phyloP scores from a whole-genome alignment of 2,329 filamentous ascomycete species.

The Colletotrichum destructivum region DNA sequence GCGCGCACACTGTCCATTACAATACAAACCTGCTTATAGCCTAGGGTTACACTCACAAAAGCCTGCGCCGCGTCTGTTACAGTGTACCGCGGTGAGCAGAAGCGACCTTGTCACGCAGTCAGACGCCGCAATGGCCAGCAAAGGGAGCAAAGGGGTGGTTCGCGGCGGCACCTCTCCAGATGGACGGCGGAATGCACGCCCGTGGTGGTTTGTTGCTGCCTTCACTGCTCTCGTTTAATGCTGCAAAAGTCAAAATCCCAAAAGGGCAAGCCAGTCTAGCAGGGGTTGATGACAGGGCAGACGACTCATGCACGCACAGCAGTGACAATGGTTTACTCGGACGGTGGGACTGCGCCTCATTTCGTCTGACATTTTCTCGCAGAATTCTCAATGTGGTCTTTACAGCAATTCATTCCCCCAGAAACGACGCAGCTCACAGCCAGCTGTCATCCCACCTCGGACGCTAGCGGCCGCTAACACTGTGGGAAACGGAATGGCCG shows the following conservation, averaged over 20 bases:
- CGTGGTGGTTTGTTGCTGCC: slow-evolving; percentile 6
- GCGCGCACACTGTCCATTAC: neutral
- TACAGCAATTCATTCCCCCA: slow-evolving; percentile 37
- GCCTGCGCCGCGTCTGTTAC: slow-evolving; percentile 15
- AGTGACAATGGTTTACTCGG: slow-evolving; percentile 38
- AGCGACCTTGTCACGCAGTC: slow-evolving; percentile 29
- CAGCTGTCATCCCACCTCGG: slow-evolving; percentile 36
- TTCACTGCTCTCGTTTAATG: slow-evolving; percentile 7
- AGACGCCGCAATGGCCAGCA: slow-evolving; percentile 6
- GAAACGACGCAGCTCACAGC: slow-evolving; percentile 33
- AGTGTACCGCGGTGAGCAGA: slow-evolving; percentile 26
- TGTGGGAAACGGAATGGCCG: slow-evolving; percentile 43
- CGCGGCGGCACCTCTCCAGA: neutral
- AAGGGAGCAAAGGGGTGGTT: neutral
- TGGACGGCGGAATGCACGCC: slow-evolving; percentile 2
- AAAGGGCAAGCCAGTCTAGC: slow-evolving; percentile 36
- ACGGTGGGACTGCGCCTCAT: slow-evolving; percentile 39
- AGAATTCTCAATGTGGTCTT: slow-evolving; percentile 25
- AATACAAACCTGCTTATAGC: slow-evolving; percentile 13
- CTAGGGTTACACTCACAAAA: neutral
- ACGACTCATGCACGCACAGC: slow-evolving; percentile 40
- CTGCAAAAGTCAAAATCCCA: slow-evolving; percentile 41
- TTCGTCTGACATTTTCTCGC: slow-evolving; percentile 37
- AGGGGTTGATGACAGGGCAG: slow-evolving; percentile 36
- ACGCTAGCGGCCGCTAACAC: slow-evolving; percentile 37